A percentile compares a stretch with the other conserved stretches of the same genome.
Evolutionary conservation across 192 early-diverging fungal species (phyloP).

Genomic region (Geranomyces michiganensis): DNA sequence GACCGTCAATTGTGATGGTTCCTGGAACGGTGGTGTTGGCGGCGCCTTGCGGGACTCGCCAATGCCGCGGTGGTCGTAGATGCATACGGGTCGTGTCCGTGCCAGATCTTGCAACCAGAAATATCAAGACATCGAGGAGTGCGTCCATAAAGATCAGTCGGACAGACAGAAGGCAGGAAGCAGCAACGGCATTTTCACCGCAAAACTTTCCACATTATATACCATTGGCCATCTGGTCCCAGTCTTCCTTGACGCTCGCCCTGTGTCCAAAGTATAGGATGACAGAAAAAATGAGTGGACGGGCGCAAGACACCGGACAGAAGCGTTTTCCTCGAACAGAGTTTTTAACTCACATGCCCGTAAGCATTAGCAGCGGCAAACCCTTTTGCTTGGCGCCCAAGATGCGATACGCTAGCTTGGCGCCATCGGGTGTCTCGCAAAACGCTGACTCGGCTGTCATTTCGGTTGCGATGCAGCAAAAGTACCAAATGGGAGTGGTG

Average conservation of each 20-base stretch:
- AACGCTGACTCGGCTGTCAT: neutral
- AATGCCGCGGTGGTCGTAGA: conserved; percentile 47
- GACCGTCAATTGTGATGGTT: conserved; percentile 23
- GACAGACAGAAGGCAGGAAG: too few relatives aligned
- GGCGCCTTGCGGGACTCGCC: conserved; percentile 27
- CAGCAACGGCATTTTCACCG: too few relatives aligned
- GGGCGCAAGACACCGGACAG: neutral
- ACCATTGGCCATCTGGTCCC: conserved; percentile 14
- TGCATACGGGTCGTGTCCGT: conserved; percentile 31
- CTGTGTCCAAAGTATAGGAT: too few relatives aligned
- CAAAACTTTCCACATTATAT: neutral
- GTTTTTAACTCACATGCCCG: conserved; percentile 20
- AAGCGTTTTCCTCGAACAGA: neutral
- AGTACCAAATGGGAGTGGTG: too few relatives aligned
- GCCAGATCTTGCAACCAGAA: conserved; percentile 16
- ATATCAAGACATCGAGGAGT: too few relatives aligned
- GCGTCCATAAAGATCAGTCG: too few relatives aligned
- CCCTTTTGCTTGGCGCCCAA: conserved; percentile 12
- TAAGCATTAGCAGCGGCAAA: conserved; percentile 11
- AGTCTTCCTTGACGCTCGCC: conserved; percentile 23
- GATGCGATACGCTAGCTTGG: conserved; percentile 11
- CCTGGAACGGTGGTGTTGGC: neutral
- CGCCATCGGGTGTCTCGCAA: conserved; percentile 12
- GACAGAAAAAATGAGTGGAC: conserved; percentile 1
- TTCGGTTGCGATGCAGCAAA: neutral